These are phyloP conservation scores for Saitozyma sp. DNA, from an alignment of 768 basidiomycete genomes.

Conservation along the genomic window DNA sequence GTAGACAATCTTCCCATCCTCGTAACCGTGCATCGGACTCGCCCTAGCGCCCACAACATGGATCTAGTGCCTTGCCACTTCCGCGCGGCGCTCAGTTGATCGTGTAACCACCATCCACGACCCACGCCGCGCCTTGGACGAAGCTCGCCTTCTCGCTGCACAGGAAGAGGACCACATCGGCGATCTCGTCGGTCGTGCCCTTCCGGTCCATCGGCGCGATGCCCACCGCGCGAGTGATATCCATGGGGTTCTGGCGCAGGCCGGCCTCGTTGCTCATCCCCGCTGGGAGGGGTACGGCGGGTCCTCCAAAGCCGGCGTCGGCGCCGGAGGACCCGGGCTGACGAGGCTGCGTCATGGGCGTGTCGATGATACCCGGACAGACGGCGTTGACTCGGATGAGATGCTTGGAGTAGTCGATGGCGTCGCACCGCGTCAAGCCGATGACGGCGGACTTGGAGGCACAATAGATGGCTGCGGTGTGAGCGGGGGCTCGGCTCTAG, in stretches of 20 bases:
- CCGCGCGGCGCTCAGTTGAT: slow-evolving; percentile 5
- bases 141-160: slow-evolving; percentile 30
- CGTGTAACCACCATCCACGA: slow-evolving; percentile 31
- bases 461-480: slow-evolving; percentile 25
- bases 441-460: slow-evolving; percentile 35
- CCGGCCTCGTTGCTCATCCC: too few species aligned
- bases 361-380: slow-evolving; percentile 33
- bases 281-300: too few species aligned
- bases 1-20: too few species aligned
- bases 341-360: slow-evolving; percentile 24
- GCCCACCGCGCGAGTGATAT: slow-evolving; percentile 14
- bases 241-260: slow-evolving; percentile 7
- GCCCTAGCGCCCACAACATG: too few species aligned
- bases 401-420: slow-evolving; percentile 26
- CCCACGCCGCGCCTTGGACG: slow-evolving; percentile 26
- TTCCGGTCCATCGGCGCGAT: slow-evolving; percentile 34
- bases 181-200: slow-evolving; percentile 13
- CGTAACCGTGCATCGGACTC: too few species aligned
- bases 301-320: background rate
- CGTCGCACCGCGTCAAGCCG: slow-evolving; percentile 31
- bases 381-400: slow-evolving; percentile 31
- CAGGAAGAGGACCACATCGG: slow-evolving; percentile 26
- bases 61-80: too few species aligned
- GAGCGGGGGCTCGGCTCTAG: background rate
- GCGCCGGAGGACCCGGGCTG: background rate